These are phyloP conservation scores for Penicillium silybi DNA, from an alignment of 495 filamentous ascomycete species.

Conservation along the genomic window DNA sequence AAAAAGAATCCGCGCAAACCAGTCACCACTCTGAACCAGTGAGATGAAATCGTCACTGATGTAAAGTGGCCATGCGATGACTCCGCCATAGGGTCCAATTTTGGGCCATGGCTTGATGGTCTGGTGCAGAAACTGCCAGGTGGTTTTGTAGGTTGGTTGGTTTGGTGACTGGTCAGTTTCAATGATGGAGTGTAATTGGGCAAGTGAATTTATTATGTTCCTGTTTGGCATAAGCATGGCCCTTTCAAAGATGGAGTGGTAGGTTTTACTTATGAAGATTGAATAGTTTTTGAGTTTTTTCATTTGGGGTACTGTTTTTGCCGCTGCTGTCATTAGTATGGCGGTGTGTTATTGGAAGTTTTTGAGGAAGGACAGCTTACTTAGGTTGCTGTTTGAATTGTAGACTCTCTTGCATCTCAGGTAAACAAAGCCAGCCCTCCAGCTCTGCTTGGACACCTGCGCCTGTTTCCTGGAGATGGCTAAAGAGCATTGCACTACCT, in stretches of 20 bases:
- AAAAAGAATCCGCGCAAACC: conserved; percentile 36
- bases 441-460: conserved; percentile 23
- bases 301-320: conserved; percentile 2
- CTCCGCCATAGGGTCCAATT: conserved; percentile 28
- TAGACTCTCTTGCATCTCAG: conserved; percentile 17
- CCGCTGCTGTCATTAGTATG: too few relatives aligned
- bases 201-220: conserved; percentile 23
- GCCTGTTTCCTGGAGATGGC: conserved; percentile 15
- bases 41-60: conserved; percentile 27
- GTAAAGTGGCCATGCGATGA: conserved; percentile 36
- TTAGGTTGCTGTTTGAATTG: conserved; percentile 6
- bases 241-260: background rate
- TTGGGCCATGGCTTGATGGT: conserved; percentile 34
- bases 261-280: conserved; percentile 17
- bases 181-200: conserved; percentile 15
- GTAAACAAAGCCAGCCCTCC: conserved; percentile 21
- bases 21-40: conserved; percentile 29
- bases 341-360: too few relatives aligned
- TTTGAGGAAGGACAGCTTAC: too few relatives aligned
- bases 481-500: conserved; percentile 34
- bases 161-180: conserved; percentile 12
- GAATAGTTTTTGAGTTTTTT: conserved; percentile 8
- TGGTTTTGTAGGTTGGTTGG: conserved; percentile 16
- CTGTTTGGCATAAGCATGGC: conserved; percentile 2
- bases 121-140: conserved; percentile 28